Percentiles rank a stretch among this genome's conserved stretches.
Evolutionary conservation across 345 rosid species (phyloP).

Genomic region (Cardiospermum halicacabum): DNA sequence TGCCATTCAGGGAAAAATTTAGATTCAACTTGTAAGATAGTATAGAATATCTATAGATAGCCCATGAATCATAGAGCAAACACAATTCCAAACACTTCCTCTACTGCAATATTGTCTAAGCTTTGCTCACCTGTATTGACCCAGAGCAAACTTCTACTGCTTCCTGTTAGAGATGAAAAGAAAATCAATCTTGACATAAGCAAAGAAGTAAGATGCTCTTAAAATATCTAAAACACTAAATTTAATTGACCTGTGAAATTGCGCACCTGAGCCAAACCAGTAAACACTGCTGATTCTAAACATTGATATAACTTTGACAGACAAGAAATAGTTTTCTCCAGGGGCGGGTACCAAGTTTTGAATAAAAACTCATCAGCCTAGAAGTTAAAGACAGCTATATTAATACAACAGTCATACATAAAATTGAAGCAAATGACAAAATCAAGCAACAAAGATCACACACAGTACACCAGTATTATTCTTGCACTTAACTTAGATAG

Average conservation of each 20-base stretch:
- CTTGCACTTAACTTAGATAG: neutral
- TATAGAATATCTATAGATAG: neutral
- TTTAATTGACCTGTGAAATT: slow-evolving; percentile 15
- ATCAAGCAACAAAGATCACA: slow-evolving; percentile 4
- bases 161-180: slow-evolving; percentile 56
- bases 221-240: slow-evolving; percentile 5
- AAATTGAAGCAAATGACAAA: neutral
- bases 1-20: neutral
- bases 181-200: slow-evolving; percentile 9
- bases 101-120: slow-evolving; percentile 1
- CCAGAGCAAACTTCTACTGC: slow-evolving; percentile 89
- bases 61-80: neutral
- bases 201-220: neutral
- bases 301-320: slow-evolving; percentile 87
- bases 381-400: slow-evolving; percentile 3
- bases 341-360: slow-evolving; percentile 91
- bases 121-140: slow-evolving; percentile 77
- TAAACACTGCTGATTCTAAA: slow-evolving; percentile 81
- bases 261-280: slow-evolving; percentile 93
- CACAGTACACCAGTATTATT: neutral
- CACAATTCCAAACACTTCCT: slow-evolving; percentile 1
- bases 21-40: slow-evolving; percentile 5
- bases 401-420: neutral
- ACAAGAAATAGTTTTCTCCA: slow-evolving; percentile 90
- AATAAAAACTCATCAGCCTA: slow-evolving; percentile 64